Conservation (phyloP, 176 grass and related monocot species). For the Leersia perrieri region DNA sequence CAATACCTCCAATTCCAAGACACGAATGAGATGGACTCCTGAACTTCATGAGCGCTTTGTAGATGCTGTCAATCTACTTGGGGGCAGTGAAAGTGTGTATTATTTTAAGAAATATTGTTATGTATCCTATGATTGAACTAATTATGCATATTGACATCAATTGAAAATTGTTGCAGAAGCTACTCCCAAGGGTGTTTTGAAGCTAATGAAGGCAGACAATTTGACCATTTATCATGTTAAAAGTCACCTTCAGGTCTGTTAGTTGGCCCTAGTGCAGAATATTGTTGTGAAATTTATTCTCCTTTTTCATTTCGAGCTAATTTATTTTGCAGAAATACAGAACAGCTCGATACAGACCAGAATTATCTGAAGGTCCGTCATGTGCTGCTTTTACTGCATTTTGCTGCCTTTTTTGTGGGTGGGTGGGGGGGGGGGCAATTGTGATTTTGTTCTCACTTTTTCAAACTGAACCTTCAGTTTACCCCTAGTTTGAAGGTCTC, state of each 20-base stretch:
- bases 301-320: constrained; percentile 25
- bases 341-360: constrained; percentile 93
- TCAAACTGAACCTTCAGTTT: too few relatives aligned
- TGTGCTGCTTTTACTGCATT: constrained; percentile 10
- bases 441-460: too few relatives aligned
- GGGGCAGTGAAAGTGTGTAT: constrained; percentile 93
- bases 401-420: constrained; percentile 2
- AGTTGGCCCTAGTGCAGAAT: constrained; percentile 11
- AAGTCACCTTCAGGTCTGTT: constrained; percentile 89
- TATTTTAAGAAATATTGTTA: not conserved
- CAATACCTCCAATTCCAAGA: constrained; percentile 61
- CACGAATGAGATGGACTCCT: constrained; percentile 94
- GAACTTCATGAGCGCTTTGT: constrained; percentile 96
- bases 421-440: too few relatives aligned
- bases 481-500: too few relatives aligned
- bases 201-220: constrained; percentile 97
- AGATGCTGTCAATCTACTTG: constrained; percentile 89
- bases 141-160: constrained; percentile 16
- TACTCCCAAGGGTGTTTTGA: constrained; percentile 96
- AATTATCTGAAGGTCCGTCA: constrained; percentile 72
- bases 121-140: not conserved
- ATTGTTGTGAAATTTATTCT: not conserved
- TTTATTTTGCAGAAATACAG: constrained; percentile 89
- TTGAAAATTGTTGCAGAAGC: constrained; percentile 64
- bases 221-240: constrained; percentile 99